These are phyloP conservation scores for Tolypocladium cylindrosporum DNA, from an alignment of 2,329 filamentous ascomycete species.

Conservation along the genomic window DNA sequence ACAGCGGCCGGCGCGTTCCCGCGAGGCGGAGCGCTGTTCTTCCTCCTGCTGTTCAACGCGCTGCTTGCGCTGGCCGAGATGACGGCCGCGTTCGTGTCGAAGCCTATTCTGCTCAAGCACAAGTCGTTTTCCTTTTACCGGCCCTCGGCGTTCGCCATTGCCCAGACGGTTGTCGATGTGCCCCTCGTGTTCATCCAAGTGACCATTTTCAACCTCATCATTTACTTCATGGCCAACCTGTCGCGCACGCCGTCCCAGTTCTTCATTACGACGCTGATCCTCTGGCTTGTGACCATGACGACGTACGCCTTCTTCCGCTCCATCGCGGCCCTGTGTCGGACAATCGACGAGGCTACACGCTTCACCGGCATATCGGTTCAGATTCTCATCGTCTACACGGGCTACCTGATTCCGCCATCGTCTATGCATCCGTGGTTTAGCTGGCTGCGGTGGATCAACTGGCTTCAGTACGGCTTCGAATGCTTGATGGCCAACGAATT, in stretches of 20 bases:
- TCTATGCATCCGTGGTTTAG: conserved; percentile 49
- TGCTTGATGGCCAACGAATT: conserved; percentile 57
- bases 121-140: conserved; percentile 62
- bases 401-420: conserved; percentile 50
- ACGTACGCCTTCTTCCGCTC: conserved; percentile 51
- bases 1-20: conserved; percentile 55
- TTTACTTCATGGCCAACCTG: conserved; percentile 72
- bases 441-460: conserved; percentile 61
- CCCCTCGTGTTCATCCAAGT: conserved; percentile 53
- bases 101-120: conserved; percentile 60
- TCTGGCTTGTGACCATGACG: conserved; percentile 45
- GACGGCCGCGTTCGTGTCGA: conserved; percentile 50
- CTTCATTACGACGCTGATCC: conserved; percentile 55
- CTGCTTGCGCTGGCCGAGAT: conserved; percentile 69
- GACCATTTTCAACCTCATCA: conserved; percentile 56
- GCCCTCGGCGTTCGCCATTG: conserved; percentile 45
- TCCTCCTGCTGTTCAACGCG: conserved; percentile 41
- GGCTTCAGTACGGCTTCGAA: conserved; percentile 61
- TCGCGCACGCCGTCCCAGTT: conserved; percentile 56
- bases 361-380: conserved; percentile 48
- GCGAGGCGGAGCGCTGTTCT: conserved; percentile 38
- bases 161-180: conserved; percentile 49
- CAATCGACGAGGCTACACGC: conserved; percentile 53
- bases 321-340: conserved; percentile 47
- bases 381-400: conserved; percentile 57